Conservation (phyloP, 1,284 basidiomycete species). For the Sporisorium iseilematis-ciliati region DNA sequence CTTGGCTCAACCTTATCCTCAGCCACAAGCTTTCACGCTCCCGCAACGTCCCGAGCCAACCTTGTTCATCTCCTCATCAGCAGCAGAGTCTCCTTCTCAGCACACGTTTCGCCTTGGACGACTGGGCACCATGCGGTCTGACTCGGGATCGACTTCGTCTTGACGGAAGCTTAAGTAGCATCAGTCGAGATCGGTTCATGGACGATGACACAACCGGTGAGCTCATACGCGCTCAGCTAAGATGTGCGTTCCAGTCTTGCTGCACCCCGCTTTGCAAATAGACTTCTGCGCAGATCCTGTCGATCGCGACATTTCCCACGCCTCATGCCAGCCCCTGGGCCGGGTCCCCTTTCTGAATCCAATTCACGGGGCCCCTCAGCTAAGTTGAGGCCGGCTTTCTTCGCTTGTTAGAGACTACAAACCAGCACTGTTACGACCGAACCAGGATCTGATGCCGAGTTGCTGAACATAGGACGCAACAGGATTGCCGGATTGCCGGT, state of each 20-base stretch:
- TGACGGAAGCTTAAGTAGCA: background rate
- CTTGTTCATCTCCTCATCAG: background rate
- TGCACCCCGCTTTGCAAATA: background rate
- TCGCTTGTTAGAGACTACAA: background rate
- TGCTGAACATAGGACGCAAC: too few relatives aligned
- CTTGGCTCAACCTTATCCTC: slow-evolving; percentile 3
- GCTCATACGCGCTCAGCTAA: background rate
- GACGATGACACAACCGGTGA: background rate
- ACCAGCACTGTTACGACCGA: background rate
- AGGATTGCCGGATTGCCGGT: background rate
- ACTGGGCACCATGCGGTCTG: background rate
- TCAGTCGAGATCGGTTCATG: background rate
- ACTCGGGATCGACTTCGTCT: background rate
- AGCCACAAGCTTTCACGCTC: slow-evolving; percentile 24
- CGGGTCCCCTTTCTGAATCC: too few relatives aligned
- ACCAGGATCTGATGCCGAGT: too few relatives aligned
- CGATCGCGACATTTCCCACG: too few relatives aligned
- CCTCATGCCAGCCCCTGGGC: too few relatives aligned
- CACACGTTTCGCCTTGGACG: background rate
- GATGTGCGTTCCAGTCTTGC: slow-evolving; percentile 25
- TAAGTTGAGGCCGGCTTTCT: too few relatives aligned
- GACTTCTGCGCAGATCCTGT: background rate
- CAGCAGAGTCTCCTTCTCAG: background rate
- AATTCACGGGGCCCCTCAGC: too few relatives aligned
- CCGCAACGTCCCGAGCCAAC: slow-evolving; percentile 20